Conservation (phyloP, 129 eudicot species). For the Artemisia annua region DNA sequence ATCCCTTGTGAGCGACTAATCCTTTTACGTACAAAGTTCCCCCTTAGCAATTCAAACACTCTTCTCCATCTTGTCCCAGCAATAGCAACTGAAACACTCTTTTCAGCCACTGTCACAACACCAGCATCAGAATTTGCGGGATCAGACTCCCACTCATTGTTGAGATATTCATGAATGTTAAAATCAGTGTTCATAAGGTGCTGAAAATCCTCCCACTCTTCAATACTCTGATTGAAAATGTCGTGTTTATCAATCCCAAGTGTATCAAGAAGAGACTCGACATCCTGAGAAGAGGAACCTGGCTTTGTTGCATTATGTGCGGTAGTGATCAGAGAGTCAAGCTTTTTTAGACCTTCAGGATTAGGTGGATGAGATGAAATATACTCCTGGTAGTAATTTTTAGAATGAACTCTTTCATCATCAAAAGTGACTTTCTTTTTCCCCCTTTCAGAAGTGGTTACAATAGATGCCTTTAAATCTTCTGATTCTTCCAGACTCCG, state of each 20-base stretch:
- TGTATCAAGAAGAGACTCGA: neutral
- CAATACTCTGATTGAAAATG: neutral
- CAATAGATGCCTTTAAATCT: too few species aligned
- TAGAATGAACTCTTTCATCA: conserved; percentile 11
- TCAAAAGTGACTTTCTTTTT: conserved; percentile 17
- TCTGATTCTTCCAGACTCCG: too few species aligned
- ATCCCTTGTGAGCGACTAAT: conserved; percentile 26
- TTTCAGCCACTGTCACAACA: neutral
- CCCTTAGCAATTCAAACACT: conserved; percentile 20
- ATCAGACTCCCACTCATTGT: conserved; percentile 18
- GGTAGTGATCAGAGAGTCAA: neutral
- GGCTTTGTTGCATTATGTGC: conserved; percentile 10
- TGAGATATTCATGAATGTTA: neutral
- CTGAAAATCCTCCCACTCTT: neutral
- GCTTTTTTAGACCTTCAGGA: conserved; percentile 5
- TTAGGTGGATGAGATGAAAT: neutral
- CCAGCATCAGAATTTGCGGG: conserved; percentile 14
- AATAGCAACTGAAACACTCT: neutral
- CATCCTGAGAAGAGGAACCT: conserved; percentile 19
- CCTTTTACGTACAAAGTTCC: conserved; percentile 30
- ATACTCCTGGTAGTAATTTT: neutral
- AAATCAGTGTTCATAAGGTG: neutral
- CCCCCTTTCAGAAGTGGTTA: conserved; percentile 11
- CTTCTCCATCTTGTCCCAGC: conserved; percentile 29
- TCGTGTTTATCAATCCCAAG: neutral